Conservation (phyloP, 345 rosid genomes). For the Populus ilicifolia region DNA sequence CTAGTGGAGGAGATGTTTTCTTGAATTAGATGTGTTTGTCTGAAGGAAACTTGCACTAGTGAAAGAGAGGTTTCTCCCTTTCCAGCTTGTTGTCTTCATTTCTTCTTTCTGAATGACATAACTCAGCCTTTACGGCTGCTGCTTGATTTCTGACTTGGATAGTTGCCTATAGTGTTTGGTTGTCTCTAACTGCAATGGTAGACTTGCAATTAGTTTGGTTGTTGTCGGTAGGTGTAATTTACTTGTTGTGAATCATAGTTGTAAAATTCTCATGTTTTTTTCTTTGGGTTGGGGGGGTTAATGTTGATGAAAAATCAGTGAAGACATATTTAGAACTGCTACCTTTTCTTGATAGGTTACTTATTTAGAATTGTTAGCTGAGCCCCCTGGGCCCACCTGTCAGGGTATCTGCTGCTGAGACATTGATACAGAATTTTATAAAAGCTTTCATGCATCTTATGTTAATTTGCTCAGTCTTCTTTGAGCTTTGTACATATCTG, state of each 20-base stretch:
- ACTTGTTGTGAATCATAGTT: background rate
- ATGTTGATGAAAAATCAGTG: background rate
- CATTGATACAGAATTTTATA: background rate
- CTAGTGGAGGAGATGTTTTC: background rate
- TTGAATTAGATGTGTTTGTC: background rate
- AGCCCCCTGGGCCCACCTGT: background rate
- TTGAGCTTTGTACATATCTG: conserved; percentile 3
- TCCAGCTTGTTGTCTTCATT: background rate
- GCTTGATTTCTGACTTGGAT: background rate
- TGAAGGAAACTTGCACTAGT: background rate
- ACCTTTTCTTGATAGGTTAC: background rate
- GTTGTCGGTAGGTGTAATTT: background rate
- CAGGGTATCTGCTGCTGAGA: background rate
- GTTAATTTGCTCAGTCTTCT: conserved; percentile 7
- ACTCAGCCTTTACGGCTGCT: background rate
- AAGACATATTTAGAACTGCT: background rate
- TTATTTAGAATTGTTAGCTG: background rate
- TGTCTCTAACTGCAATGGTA: background rate
- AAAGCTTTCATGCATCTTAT: background rate
- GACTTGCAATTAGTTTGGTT: background rate
- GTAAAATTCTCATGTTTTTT: background rate
- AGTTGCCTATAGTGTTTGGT: background rate
- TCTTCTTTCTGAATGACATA: background rate
- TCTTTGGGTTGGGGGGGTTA: background rate
- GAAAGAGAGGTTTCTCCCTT: background rate